phyloP scores from a whole-genome alignment of 352 stramenopile species.

The Phytophthora aleatoria region DNA sequence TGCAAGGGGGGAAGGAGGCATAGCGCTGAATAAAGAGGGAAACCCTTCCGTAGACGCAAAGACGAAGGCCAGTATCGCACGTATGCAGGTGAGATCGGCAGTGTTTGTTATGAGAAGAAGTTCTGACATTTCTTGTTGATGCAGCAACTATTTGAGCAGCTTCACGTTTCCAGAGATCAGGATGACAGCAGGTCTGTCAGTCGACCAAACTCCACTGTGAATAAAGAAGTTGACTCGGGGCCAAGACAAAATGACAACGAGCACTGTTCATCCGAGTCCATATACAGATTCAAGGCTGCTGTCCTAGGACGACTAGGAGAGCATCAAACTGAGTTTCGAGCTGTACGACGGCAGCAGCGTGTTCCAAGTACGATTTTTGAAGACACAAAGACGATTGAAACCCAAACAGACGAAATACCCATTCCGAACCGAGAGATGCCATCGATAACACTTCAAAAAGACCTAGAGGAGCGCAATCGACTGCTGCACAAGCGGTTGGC shows the following conservation, averaged over 20 bases:
- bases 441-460: not conserved
- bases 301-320: slow-evolving; percentile 26
- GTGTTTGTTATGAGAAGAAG: not conserved
- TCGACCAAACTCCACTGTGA: not conserved
- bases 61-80: slow-evolving; percentile 4
- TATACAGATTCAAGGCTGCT: slow-evolving; percentile 17
- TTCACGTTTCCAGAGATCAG: slow-evolving; percentile 16
- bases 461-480: slow-evolving; percentile 40
- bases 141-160: slow-evolving; percentile 42
- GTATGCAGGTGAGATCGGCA: slow-evolving; percentile 29
- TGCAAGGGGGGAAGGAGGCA: not conserved
- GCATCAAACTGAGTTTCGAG: not conserved
- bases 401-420: slow-evolving; percentile 10
- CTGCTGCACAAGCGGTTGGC: slow-evolving; percentile 35
- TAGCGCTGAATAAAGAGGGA: slow-evolving; percentile 4
- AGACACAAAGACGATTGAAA: slow-evolving; percentile 20
- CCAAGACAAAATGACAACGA: not conserved
- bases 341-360: slow-evolving; percentile 2
- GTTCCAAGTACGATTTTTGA: not conserved
- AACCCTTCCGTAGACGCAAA: not conserved
- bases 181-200: not conserved
- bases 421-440: not conserved
- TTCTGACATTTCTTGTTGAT: slow-evolving; percentile 7
- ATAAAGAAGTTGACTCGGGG: not conserved
- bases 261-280: not conserved